Evolutionary conservation across 176 grass and related monocot genomes (phyloP), one percentile per base, ranked within the genome.

Genomic region (Musa itinerans): DNA sequence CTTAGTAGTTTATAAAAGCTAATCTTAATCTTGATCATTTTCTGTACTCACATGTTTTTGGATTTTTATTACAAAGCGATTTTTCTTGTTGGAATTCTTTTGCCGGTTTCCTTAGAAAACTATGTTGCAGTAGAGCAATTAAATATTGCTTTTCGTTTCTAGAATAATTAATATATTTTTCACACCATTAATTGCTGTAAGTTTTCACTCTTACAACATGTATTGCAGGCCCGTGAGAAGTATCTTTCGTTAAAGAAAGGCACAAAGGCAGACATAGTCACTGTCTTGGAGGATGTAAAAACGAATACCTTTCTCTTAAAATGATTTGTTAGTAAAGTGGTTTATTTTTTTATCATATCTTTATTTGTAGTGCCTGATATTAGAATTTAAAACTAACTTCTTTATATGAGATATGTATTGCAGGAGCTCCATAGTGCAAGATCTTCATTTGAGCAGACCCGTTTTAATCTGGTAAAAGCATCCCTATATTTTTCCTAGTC

Each of bases 391-490:
- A 54, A 72, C 20, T 84, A 78, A 86, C 34, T 43, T 43, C 34
- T 43, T 43, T 43, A 43, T 43, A n/a, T 78, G 80, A 61, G 16
- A 15, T 57, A 68, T 78, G 51, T 56, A 20, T 26, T 65, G 69
- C 83, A 99, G 96, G 96, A 99, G 83, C 91, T 99, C 11, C 81
- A 99, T 62, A 89, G 85, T 29, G 79, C 96, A 72, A 92, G 96
- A 83, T 95, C 96, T 77, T 99, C 85, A 84, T 99, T 99, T 89
- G 96, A 99, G 77, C 91, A 99, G 83, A 83, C 96, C 79, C 96
- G 96, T 78, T 95, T 99, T 77, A 88, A 89, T 71, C 86, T 99
- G 76, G 96, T 99, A 88, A 64, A 27, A 77, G 13, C 5, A 74
- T 71, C 29, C 9, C 19, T 52, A 9, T 62, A 68, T 13, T 43